phyloP scores from a whole-genome alignment of 2,329 filamentous ascomycete species.

The Fusarium haematococcum region DNA sequence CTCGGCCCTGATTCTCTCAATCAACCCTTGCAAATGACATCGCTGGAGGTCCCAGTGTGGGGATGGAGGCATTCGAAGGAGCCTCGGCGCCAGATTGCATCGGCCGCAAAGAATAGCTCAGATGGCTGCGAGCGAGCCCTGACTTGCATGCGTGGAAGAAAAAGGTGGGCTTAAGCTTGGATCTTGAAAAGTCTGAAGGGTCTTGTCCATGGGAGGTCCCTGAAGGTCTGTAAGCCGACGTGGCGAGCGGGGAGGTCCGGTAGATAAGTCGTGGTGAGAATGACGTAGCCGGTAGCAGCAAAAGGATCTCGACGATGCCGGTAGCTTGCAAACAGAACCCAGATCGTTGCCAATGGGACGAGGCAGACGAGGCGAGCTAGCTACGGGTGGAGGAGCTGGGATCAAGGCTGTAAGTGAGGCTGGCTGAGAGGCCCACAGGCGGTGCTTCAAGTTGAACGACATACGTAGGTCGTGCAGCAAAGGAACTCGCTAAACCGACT shows the following conservation, averaged over 20 bases:
- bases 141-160: slow-evolving; percentile 22
- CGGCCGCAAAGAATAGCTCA: slow-evolving; percentile 11
- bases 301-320: slow-evolving; percentile 39
- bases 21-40: slow-evolving; percentile 43
- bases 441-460: slow-evolving; percentile 12
- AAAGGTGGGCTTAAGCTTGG: slow-evolving; percentile 26
- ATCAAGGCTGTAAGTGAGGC: slow-evolving; percentile 45
- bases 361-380: slow-evolving; percentile 21
- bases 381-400: slow-evolving; percentile 25
- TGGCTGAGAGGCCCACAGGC: slow-evolving; percentile 35
- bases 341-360: slow-evolving; percentile 40
- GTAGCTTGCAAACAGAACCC: slow-evolving; percentile 5
- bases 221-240: slow-evolving; percentile 36
- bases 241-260: slow-evolving; percentile 32
- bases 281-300: slow-evolving; percentile 34
- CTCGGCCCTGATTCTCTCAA: slow-evolving; percentile 36
- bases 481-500: not conserved
- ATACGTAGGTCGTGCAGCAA: slow-evolving; percentile 28
- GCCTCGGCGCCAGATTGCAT: slow-evolving; percentile 16
- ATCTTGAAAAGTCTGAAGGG: slow-evolving; percentile 29
- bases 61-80: slow-evolving; percentile 28
- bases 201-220: slow-evolving; percentile 41
- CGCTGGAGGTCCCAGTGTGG: slow-evolving; percentile 30
- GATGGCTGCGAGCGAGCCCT: slow-evolving; percentile 20
- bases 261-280: slow-evolving; percentile 27